Conservation (phyloP, 768 basidiomycete genomes). For the Agrocybe pediades region DNA sequence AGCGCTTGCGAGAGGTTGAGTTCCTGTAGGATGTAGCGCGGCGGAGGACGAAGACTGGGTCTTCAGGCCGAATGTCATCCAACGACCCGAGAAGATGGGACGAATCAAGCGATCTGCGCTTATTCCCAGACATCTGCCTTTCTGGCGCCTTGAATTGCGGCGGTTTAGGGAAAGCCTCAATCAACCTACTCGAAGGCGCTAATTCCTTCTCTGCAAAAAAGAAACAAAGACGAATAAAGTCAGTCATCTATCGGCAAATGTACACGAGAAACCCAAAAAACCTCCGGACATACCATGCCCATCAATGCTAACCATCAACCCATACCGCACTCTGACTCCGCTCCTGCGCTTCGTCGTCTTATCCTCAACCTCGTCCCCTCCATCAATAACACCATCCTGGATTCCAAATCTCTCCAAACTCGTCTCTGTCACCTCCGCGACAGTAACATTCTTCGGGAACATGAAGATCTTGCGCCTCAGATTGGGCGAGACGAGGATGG, state of each 20-base stretch:
- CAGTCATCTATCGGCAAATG: slow-evolving; percentile 3
- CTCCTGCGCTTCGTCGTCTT: slow-evolving; percentile 83
- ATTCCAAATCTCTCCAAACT: slow-evolving; percentile 95
- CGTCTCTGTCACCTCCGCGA: slow-evolving; percentile 94
- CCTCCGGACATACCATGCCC: slow-evolving; percentile 57
- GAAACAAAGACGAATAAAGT: background rate
- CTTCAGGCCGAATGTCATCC: slow-evolving; percentile 78
- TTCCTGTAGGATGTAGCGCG: slow-evolving; percentile 76
- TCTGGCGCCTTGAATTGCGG: slow-evolving; percentile 71
- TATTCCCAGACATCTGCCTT: slow-evolving; percentile 58
- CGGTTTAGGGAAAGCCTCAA: slow-evolving; percentile 79
- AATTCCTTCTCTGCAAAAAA: slow-evolving; percentile 69
- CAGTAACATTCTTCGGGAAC: slow-evolving; percentile 93
- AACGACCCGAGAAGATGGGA: slow-evolving; percentile 64
- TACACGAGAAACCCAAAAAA: slow-evolving; percentile 1
- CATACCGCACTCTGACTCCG: slow-evolving; percentile 77
- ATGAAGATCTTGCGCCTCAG: slow-evolving; percentile 82
- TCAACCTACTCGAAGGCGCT: slow-evolving; percentile 75
- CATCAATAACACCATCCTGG: slow-evolving; percentile 95
- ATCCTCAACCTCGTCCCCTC: slow-evolving; percentile 97
- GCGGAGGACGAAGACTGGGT: slow-evolving; percentile 90
- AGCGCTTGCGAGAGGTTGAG: slow-evolving; percentile 68
- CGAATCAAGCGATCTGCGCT: slow-evolving; percentile 88
- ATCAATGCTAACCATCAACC: slow-evolving; percentile 64
- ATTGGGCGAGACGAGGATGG: slow-evolving; percentile 57